These are phyloP conservation scores for Spongospora subterranea DNA, from an alignment of 208 protist species.

Conservation along the genomic window DNA sequence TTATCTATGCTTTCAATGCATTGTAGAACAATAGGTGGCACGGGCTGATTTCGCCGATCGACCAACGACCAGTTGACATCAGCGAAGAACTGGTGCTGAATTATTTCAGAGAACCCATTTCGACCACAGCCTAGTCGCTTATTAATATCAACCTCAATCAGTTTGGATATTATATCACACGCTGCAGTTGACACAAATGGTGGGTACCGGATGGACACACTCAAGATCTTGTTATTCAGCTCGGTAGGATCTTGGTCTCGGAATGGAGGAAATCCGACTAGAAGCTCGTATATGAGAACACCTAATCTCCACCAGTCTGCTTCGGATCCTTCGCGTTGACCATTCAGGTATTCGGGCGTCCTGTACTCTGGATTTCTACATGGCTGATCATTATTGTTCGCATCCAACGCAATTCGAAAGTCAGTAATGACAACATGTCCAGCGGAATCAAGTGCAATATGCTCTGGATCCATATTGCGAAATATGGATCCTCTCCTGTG, in stretches of 20 bases:
- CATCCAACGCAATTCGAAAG: constrained; percentile 84
- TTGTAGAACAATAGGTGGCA: background rate
- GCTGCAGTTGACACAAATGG: background rate
- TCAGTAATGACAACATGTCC: constrained; percentile 87
- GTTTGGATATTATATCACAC: background rate
- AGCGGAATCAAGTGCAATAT: constrained; percentile 76
- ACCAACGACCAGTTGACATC: constrained; percentile 9
- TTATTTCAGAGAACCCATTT: background rate
- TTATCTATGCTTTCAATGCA: too few relatives aligned
- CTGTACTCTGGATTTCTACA: constrained; percentile 64
- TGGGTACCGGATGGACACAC: background rate
- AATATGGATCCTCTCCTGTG: constrained; percentile 77
- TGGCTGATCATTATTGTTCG: background rate
- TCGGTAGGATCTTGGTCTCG: constrained; percentile 72
- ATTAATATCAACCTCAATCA: constrained; percentile 5
- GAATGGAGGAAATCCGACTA: constrained; percentile 78
- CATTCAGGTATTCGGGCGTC: constrained; percentile 62
- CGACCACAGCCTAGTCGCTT: background rate
- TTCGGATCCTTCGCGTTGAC: constrained; percentile 71
- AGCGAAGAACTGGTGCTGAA: background rate
- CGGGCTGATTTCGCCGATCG: background rate
- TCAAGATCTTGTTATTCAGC: constrained; percentile 76
- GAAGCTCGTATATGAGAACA: constrained; percentile 82
- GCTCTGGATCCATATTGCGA: constrained; percentile 80
- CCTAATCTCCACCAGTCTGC: constrained; percentile 85